Percentiles rank a stretch among this genome's conserved stretches.
Conservation (phyloP, 2,329 filamentous ascomycete genomes). For the Nemania abortiva region DNA sequence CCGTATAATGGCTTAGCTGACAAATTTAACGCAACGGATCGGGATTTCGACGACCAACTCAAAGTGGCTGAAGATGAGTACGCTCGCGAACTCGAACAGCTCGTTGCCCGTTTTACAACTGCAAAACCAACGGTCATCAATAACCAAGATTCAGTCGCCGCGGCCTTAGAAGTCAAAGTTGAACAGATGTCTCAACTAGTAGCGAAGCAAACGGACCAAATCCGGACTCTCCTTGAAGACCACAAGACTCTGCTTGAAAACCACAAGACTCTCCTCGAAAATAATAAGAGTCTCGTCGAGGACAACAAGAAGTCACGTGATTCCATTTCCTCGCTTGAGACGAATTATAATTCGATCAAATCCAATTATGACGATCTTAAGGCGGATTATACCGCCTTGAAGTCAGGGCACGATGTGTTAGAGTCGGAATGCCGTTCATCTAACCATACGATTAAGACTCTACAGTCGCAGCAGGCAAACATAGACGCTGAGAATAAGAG, state of each 20-base stretch:
- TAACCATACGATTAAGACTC: background rate
- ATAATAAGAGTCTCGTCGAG: no score
- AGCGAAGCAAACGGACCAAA: slow-evolving; percentile 38
- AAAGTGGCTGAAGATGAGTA: slow-evolving; percentile 38
- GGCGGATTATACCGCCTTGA: slow-evolving; percentile 34
- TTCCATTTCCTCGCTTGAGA: slow-evolving; percentile 20
- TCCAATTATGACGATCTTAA: slow-evolving; percentile 28
- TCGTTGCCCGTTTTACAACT: slow-evolving; percentile 31
- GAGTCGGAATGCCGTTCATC: slow-evolving; percentile 2
- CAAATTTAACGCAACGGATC: slow-evolving; percentile 37
- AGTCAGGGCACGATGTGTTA: slow-evolving; percentile 27
- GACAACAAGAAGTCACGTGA: slow-evolving; percentile 20
- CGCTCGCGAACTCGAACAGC: slow-evolving; percentile 37
- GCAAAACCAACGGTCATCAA: slow-evolving; percentile 24
- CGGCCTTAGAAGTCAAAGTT: slow-evolving; percentile 43
- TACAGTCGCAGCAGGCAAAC: slow-evolving; percentile 23
- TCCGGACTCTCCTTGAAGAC: slow-evolving; percentile 30
- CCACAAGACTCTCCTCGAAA: no score
- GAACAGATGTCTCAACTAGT: slow-evolving; percentile 37
- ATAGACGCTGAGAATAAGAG: slow-evolving; percentile 22
- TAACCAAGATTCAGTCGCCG: slow-evolving; percentile 33
- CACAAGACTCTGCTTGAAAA: no score
- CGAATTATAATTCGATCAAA: slow-evolving; percentile 8
- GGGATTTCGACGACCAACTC: slow-evolving; percentile 39
- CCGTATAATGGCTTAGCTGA: slow-evolving; percentile 42